Percentiles rank a stretch among this genome's conserved stretches.
Evolutionary conservation across 1,284 basidiomycete species (phyloP).

Genomic region (Tilletia walkeri): DNA sequence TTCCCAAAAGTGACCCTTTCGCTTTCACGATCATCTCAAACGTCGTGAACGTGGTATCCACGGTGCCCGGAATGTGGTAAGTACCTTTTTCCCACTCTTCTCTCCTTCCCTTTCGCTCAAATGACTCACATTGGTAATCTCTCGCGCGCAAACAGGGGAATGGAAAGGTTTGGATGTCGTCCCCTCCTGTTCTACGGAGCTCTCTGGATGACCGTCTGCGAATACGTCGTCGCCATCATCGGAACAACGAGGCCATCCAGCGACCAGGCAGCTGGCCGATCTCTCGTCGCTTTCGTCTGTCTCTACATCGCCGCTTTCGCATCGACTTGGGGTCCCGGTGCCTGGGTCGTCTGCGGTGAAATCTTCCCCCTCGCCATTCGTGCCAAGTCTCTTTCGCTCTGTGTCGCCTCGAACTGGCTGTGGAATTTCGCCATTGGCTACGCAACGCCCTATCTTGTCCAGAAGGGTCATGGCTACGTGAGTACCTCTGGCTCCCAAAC

Average conservation of each 20-base stretch:
- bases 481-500: too few species aligned
- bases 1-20: background rate
- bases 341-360: slow-evolving; percentile 50
- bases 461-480: slow-evolving; percentile 58
- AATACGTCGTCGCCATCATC: slow-evolving; percentile 59
- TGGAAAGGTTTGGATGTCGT: background rate
- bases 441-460: slow-evolving; percentile 74
- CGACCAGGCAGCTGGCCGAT: slow-evolving; percentile 56
- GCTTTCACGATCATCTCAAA: slow-evolving; percentile 53
- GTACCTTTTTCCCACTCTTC: background rate
- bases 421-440: slow-evolving; percentile 58
- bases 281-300: slow-evolving; percentile 60
- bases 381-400: slow-evolving; percentile 74
- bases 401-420: slow-evolving; percentile 69
- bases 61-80: slow-evolving; percentile 42
- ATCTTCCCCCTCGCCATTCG: slow-evolving; percentile 64
- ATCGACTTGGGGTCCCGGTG: slow-evolving; percentile 58
- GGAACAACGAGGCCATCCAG: slow-evolving; percentile 43
- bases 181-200: slow-evolving; percentile 4
- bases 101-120: background rate
- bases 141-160: too few species aligned
- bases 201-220: slow-evolving; percentile 49
- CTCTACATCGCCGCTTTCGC: slow-evolving; percentile 59
- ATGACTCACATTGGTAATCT: background rate
- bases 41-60: slow-evolving; percentile 56